These are phyloP conservation scores for Colletotrichum karsti DNA, from an alignment of 2,329 filamentous ascomycete species.

Conservation along the genomic window DNA sequence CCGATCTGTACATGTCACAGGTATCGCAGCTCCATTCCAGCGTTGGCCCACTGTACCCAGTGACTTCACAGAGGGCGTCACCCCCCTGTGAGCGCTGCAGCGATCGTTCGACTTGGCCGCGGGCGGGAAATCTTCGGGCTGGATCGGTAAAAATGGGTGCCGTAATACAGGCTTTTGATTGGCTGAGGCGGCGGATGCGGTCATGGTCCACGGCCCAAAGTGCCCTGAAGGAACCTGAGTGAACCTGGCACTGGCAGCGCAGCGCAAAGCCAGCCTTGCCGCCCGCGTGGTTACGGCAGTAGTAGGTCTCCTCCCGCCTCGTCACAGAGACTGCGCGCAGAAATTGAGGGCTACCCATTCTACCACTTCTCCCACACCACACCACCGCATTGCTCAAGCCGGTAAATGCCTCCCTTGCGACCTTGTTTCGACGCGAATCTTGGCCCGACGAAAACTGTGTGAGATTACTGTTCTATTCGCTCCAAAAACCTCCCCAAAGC, in stretches of 20 bases:
- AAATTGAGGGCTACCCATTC: conserved; percentile 28
- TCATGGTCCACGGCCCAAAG: conserved; percentile 2
- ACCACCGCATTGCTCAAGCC: not conserved
- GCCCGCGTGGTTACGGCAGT: conserved; percentile 27
- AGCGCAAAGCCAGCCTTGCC: conserved; percentile 25
- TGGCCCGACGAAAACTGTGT: not conserved
- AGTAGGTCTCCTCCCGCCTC: conserved; percentile 31
- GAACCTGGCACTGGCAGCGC: not conserved
- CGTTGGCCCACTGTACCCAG: conserved; percentile 8
- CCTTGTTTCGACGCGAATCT: not conserved
- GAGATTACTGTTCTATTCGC: not conserved
- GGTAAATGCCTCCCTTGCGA: conserved; percentile 18
- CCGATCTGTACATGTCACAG: conserved; percentile 1
- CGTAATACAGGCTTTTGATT: conserved; percentile 2
- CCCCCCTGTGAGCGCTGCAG: not conserved
- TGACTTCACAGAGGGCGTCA: conserved; percentile 9
- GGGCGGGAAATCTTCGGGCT: conserved; percentile 8
- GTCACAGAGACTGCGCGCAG: conserved; percentile 29
- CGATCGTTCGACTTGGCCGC: not conserved
- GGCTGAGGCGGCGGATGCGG: conserved; percentile 2
- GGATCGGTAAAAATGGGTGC: conserved; percentile 14
- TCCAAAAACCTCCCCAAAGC: not conserved
- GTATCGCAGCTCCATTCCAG: conserved; percentile 18
- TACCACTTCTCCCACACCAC: conserved; percentile 20
- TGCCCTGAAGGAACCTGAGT: conserved; percentile 8